Evolutionary conservation across 257 asterid species (phyloP), one percentile per base, ranked within the genome.

Genomic region (Euphrasia confusa): DNA sequence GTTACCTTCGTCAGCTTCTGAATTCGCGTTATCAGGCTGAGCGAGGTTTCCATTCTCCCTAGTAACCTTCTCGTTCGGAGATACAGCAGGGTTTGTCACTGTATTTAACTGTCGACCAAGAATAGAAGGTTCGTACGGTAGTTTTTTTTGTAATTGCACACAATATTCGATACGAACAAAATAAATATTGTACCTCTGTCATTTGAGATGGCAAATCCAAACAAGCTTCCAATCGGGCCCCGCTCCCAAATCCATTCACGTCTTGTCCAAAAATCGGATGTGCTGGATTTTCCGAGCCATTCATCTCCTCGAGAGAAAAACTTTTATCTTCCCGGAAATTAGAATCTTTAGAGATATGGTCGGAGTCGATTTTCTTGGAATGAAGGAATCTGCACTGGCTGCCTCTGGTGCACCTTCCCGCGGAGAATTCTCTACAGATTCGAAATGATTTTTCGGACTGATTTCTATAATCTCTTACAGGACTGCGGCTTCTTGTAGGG

Each of bases 391-490:
- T 79, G 75, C 95, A 86, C 17, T 80, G 85, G 70, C 74, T 75
- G 65, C 95, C 96, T 68, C 85, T 86, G 73, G 83, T 73, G 79
- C 90, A 84, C 60, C 75, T 75, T 54, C 96, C 93, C 3, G 63
- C 45, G 48, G 83, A 69, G 80, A 82, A 81, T 57, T 86, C 86
- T 69, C 82, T 78, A 76, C 95, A 84, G 27, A 63, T 68, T 68
- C 74, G 83, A 71, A 86, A 71, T 65, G 85, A 71, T 60, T 69
- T 77, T 49, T 79, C 83, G 37, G 76, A 68, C 61, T 84, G 85
- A 37, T 73, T 80, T 63, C 72, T 75, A 44, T 76, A 66, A 72
- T 77, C 89, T 63, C 71, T 71, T 17, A 68, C 53, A 33, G 95
- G 90, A 55, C 94, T 78, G 62, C 77, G 88, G 75, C 89, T 84